Evolutionary conservation across 73 alveolate genomes (phyloP).

Genomic region (Tetrahymena elliotti): DNA sequence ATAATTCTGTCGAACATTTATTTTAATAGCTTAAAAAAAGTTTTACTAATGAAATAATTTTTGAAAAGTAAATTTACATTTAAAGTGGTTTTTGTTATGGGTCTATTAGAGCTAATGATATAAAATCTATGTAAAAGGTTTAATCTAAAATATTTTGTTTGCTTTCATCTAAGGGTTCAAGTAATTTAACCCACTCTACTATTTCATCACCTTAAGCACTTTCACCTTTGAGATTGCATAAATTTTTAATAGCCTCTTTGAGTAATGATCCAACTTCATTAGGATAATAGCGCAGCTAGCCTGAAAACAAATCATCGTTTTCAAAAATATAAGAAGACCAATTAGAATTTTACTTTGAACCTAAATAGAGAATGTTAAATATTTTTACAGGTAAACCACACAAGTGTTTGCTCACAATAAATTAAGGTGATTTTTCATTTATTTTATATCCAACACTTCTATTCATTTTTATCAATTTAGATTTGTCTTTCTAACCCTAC

Average conservation of each 20-base stretch:
- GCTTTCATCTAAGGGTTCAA: neutral
- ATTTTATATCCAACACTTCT: neutral
- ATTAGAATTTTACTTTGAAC: neutral
- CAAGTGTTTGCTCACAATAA: neutral
- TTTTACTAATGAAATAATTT: neutral
- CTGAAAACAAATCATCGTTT: neutral
- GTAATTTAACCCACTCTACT: neutral
- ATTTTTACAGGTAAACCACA: neutral
- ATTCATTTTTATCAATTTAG: neutral
- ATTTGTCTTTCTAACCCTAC: neutral
- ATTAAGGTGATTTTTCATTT: neutral
- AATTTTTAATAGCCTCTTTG: neutral
- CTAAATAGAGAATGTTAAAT: neutral
- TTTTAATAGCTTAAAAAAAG: neutral
- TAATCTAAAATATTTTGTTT: neutral
- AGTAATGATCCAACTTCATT: neutral
- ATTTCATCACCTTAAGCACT: neutral
- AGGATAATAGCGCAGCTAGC: neutral
- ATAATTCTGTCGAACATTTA: neutral
- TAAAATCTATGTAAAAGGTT: neutral
- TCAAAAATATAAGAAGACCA: neutral
- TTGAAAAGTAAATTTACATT: neutral
- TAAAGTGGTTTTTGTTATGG: neutral
- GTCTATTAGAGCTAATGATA: neutral
- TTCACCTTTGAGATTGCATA: neutral